These are phyloP conservation scores for Selaginella moellendorffii DNA, from an alignment of 75 land plant genomes.

Conservation along the genomic window DNA sequence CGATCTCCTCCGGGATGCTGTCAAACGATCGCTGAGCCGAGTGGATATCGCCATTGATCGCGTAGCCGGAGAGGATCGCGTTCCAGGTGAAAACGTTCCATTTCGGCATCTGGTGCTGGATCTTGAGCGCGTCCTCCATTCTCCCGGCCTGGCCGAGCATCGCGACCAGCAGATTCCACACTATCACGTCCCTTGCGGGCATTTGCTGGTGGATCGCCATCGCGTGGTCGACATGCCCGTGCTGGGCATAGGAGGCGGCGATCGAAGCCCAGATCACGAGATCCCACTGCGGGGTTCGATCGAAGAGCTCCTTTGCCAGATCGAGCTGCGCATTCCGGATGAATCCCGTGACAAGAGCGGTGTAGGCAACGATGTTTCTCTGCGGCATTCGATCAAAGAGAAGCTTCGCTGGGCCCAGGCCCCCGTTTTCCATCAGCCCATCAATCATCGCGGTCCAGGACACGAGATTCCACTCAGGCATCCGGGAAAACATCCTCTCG, in stretches of 20 bases:
- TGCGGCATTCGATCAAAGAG: not conserved
- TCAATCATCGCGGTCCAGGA: slow-evolving; percentile 22
- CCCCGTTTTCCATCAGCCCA: not conserved
- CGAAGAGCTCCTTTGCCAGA: not conserved
- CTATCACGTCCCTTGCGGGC: no score
- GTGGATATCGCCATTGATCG: no score
- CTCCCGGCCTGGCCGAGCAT: no score
- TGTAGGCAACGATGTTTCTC: not conserved
- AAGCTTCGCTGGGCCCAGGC: not conserved
- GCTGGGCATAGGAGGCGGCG: not conserved
- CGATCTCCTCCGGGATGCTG: no score
- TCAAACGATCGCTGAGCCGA: no score
- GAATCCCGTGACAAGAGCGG: not conserved
- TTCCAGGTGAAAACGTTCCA: no score
- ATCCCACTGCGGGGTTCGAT: not conserved
- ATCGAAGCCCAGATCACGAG: not conserved
- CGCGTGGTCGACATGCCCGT: not conserved
- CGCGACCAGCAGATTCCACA: no score
- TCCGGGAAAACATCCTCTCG: slow-evolving; percentile 13
- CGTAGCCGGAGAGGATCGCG: no score
- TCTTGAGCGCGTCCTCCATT: no score
- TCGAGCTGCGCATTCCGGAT: not conserved
- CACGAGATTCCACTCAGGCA: slow-evolving; percentile 18
- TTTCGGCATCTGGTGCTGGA: no score
- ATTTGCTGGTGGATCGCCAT: no score